Evolutionary conservation across 495 filamentous ascomycete species (phyloP), one percentile per base, ranked within the genome.

Genomic region (Talaromyces thailandensis): DNA sequence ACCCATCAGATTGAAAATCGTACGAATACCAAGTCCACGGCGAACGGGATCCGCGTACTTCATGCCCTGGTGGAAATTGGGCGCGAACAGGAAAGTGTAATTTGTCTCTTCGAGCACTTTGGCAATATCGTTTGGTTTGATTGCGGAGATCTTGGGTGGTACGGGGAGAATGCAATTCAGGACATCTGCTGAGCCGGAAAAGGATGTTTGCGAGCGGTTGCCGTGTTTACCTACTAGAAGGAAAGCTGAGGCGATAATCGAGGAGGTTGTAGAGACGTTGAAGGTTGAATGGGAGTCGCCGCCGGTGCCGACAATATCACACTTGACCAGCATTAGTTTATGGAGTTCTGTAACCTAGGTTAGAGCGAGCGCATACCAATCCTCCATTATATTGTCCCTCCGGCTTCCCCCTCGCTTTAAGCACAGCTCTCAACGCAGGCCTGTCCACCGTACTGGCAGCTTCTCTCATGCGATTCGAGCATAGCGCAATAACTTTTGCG

Each of bases 291-390:
- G 92, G 32, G 88, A 88, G 76, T 98, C 94, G 69, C 95, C 95
- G 57, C 95, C 95, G 14, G 95, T 99, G 68, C 95, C 95, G 52
- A 98, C 95, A 68, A 99, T 96, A 72, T 99, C 95, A 74, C 92
- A 93, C 88, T 93, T 64, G 56, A 6, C 11, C 56, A 56, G 23
- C 26, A 40, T 63, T 66, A 58, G 43, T 56, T 29, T 25, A n/a
- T 18, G 4, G n/a, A 6, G 8, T 45, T 18, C 9, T 45, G 5
- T 7, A 6, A 2, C 4, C 6, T n/a, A 16, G 56, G 26, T 55
- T 5, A 2, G 4, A n/a, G 5, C 14, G 24, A 56, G 29, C 50
- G 73, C 81, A 67, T 71, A 90, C 88, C 66, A 93, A 73, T 24
- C 86, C 88, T 62, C 84, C 88, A 2, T 70, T 70, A 70, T 96